Evolutionary conservation across 306 rosid species (phyloP).

Genomic region (Ormosia semicastrata): DNA sequence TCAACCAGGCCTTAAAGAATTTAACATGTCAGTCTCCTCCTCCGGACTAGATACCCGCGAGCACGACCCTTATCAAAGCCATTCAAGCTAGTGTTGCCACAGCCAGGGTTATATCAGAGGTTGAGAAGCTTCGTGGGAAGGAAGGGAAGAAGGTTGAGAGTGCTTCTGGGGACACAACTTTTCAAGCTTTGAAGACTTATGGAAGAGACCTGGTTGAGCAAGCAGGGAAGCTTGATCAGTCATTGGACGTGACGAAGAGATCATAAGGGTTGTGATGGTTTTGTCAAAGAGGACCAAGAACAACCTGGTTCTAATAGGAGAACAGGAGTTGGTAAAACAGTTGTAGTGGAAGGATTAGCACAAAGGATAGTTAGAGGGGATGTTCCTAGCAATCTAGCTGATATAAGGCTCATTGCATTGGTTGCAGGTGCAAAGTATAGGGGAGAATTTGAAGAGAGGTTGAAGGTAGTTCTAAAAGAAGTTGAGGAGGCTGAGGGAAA

Average conservation of each 20-base stretch:
- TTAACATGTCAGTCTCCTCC: slow-evolving; percentile 79
- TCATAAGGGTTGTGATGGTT: slow-evolving; percentile 73
- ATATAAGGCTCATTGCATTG: slow-evolving; percentile 81
- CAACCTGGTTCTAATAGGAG: slow-evolving; percentile 89
- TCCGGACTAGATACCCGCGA: slow-evolving; percentile 75
- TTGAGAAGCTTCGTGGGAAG: slow-evolving; percentile 80
- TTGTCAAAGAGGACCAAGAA: slow-evolving; percentile 84
- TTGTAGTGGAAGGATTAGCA: slow-evolving; percentile 91
- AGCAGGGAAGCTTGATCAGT: slow-evolving; percentile 89
- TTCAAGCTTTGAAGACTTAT: slow-evolving; percentile 80
- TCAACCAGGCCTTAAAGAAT: slow-evolving; percentile 75
- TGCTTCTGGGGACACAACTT: slow-evolving; percentile 78
- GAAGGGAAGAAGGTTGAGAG: slow-evolving; percentile 81
- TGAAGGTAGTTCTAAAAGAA: slow-evolving; percentile 86
- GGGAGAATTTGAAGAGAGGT: slow-evolving; percentile 87
- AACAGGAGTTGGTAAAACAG: slow-evolving; percentile 95
- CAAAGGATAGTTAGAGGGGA: slow-evolving; percentile 86
- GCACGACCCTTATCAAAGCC: slow-evolving; percentile 60
- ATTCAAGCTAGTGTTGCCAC: slow-evolving; percentile 67
- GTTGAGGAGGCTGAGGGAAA: slow-evolving; percentile 92
- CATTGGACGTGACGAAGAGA: slow-evolving; percentile 89
- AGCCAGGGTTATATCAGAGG: slow-evolving; percentile 65
- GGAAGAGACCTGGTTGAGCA: slow-evolving; percentile 85
- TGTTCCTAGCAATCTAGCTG: slow-evolving; percentile 79
- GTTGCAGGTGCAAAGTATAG: slow-evolving; percentile 87